A percentile compares a stretch with the other conserved stretches of the same genome.
Conservation (phyloP, 345 rosid species). For the Kernera saxatilis region DNA sequence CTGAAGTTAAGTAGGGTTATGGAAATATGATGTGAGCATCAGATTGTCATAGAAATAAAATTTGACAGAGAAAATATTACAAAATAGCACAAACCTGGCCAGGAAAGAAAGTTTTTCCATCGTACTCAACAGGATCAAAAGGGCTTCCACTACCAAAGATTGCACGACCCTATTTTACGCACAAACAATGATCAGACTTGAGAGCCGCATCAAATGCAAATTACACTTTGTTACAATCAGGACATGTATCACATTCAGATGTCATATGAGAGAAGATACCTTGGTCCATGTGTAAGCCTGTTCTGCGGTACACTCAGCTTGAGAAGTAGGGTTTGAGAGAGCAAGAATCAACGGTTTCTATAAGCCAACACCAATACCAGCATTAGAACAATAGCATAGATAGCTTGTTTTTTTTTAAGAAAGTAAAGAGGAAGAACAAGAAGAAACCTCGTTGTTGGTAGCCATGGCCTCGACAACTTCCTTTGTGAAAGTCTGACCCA, state of each 20-base stretch:
- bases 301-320: slow-evolving; percentile 96
- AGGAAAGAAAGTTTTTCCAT: slow-evolving; percentile 65
- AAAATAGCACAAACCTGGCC: slow-evolving; percentile 67
- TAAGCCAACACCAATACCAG: slow-evolving; percentile 16
- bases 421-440: not conserved
- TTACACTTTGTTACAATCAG: not conserved
- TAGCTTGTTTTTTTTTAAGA: not conserved
- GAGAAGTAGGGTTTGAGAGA: slow-evolving; percentile 94
- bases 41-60: not conserved
- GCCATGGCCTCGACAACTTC: slow-evolving; percentile 92
- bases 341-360: slow-evolving; percentile 93
- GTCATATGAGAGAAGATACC: slow-evolving; percentile 33
- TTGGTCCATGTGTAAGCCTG: slow-evolving; percentile 94
- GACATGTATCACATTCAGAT: not conserved
- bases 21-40: not conserved
- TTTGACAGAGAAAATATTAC: not conserved
- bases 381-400: not conserved
- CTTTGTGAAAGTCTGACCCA: slow-evolving; percentile 84
- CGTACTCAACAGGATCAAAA: slow-evolving; percentile 69
- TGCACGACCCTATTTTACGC: slow-evolving; percentile 69
- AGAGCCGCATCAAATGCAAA: not conserved
- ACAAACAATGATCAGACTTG: slow-evolving; percentile 12
- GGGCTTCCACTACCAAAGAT: slow-evolving; percentile 99
- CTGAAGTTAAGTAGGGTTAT: slow-evolving; percentile 30
- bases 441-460: slow-evolving; percentile 63